Evolutionary conservation across 1,139 yeast species (phyloP), one percentile per base, ranked within the genome.

Genomic region (Yamadazyma songkhlaensis): DNA sequence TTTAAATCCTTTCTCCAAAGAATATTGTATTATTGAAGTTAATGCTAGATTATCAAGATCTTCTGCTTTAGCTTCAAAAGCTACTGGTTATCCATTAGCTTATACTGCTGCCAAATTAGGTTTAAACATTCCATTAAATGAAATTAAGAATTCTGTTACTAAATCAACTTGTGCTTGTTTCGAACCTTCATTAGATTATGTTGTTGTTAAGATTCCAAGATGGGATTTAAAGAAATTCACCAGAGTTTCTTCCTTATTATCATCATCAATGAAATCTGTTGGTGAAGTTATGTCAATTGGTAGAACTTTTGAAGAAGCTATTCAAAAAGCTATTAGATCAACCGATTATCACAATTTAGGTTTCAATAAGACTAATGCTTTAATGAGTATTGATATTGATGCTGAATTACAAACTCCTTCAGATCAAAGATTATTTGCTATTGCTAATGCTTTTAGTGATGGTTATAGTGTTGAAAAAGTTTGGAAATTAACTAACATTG

Each of bases 281-380:
- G 98, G 98, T 73, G 98, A 92, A 67, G 98, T 92, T 41, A 92
- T 92, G 98, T 79, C 95, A 47, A 89, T 92, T 61, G 98, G 98
- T 59, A 79, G 98, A 66, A 92, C 96, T 11, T 92, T 92, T 52
- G 98, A 92, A 66, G 98, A 92, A 64, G 96, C 98, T 29, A 87
- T 92, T 47, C 98, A 92, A 69, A 92, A 92, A 70, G 98, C 97
- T 40, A 90, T 92, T 49, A 81, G 98, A 65, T 89, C 97, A 11
- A 88, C 95, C 32, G 98, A 92, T 59, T 90, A 90, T 63, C 90
- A 86, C 50, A 90, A 92, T 71, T 72, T 89, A 53, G 98, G 98
- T 42, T 94, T 94, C 80, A 86, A 82, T 61, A 78, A 84, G 54
- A 88, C 95, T 41, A 87, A 81, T 48, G 92, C 92, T 34, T 72